phyloP scores from a whole-genome alignment of 306 rosid species.

The Rosa persica region DNA sequence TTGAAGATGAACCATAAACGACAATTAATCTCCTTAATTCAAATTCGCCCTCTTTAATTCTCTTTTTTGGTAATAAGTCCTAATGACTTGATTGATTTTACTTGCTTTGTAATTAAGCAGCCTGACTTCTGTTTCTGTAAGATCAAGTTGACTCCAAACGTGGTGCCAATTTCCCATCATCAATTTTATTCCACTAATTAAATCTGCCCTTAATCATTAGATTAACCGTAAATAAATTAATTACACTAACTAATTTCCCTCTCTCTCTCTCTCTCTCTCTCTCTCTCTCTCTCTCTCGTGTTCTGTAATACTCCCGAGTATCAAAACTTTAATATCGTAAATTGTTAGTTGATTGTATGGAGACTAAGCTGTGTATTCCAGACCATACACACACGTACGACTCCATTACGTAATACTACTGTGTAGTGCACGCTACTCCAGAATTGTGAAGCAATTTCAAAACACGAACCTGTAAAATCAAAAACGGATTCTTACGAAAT shows the following conservation, averaged over 20 bases:
- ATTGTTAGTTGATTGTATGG: not conserved
- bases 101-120: slow-evolving; percentile 25
- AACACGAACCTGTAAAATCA: not conserved
- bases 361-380: not conserved
- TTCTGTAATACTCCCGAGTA: no score
- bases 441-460: not conserved
- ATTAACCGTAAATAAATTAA: not conserved
- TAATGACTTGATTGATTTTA: not conserved
- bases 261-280: no score
- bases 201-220: not conserved
- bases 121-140: slow-evolving; percentile 1
- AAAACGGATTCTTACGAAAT: not conserved
- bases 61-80: not conserved
- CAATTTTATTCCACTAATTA: not conserved
- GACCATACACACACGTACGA: not conserved
- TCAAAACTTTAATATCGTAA: no score
- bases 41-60: not conserved
- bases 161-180: slow-evolving; percentile 27
- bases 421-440: slow-evolving; percentile 2
- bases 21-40: not conserved
- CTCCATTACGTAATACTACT: not conserved
- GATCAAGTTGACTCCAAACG: slow-evolving; percentile 23
- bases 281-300: no score
- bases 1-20: not conserved
- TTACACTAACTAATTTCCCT: not conserved